Evolutionary conservation across 305 asterid genomes (phyloP), one percentile per base, ranked within the genome.

Genomic region (Andrographis paniculata): DNA sequence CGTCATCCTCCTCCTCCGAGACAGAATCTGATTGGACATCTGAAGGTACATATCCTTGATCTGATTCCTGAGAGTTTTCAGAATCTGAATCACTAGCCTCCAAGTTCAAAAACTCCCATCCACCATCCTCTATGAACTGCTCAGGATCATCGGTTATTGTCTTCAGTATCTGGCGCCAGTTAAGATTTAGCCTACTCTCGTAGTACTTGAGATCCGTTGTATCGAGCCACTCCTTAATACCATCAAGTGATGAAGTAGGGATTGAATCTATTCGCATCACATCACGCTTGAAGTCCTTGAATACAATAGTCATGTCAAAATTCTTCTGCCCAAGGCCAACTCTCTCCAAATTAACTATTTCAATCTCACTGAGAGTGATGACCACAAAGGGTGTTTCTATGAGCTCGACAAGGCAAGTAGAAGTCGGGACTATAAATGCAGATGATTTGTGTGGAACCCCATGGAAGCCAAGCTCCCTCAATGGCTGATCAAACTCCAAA

Each of bases 301-400:
- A 86, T 7, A 86, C 80, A 19, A 86, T 70, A 19, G 94, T 75
- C 89, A 86, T 62, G 61, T 82, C 96, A 37, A 82, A 86, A 60
- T 86, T 82, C 78, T 82, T 86, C 77, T 82, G 96, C 17, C 78
- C 96, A 18, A 83, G 69, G 55, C 96, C 96, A 21, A 83, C 94
- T 59, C 94, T 74, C 53, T 87, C 96, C 61, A 83, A 43, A 59
- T 80, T 87, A 17, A 83, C 89, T 21, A 82, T 77, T 75, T 87
- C 96, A 44, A 87, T 87, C 51, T 87, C 96, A 36, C 74, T 61
- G 6, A 87, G 48, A 19, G 79, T 64, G 15, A 87, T 69, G 9
- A 87, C 94, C n/a, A 86, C 55, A 43, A 87, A 87, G 9, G 93
- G 96, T 1, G 61, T 83, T 59, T 83, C 96, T 23, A 78, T 62